These are phyloP conservation scores for Pyrenophora graminea DNA, from an alignment of 2,329 filamentous ascomycete species.

Conservation along the genomic window DNA sequence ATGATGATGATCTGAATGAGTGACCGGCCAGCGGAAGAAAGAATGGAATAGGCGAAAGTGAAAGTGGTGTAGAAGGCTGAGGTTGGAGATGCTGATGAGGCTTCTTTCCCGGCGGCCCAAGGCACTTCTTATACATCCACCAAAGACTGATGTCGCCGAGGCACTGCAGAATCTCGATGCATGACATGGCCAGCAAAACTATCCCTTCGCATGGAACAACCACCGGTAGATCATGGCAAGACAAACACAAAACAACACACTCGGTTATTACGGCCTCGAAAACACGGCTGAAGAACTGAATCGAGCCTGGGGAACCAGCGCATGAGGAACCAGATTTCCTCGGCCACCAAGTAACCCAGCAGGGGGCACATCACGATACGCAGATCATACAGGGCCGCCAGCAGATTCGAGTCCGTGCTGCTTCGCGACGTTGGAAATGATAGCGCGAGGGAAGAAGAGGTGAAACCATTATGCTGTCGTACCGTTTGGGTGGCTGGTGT, in stretches of 20 bases:
- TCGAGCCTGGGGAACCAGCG: conserved; percentile 3
- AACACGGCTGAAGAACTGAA: not conserved
- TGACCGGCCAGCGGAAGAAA: conserved; percentile 15
- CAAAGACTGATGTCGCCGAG: conserved; percentile 1
- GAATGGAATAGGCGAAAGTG: conserved; percentile 1
- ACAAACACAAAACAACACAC: conserved; percentile 9
- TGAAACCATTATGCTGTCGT: conserved; percentile 14
- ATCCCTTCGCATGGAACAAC: conserved; percentile 2
- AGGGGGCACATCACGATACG: conserved; percentile 15
- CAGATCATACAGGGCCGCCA: conserved; percentile 18
- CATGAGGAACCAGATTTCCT: conserved; percentile 8
- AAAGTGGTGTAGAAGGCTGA: conserved; percentile 3
- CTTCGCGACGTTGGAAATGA: conserved; percentile 3
- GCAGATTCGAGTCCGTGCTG: not conserved
- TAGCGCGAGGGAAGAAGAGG: not conserved
- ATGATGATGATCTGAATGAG: conserved; percentile 6
- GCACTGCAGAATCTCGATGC: conserved; percentile 5
- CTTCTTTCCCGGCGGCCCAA: not conserved
- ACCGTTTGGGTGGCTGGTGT: conserved; percentile 9
- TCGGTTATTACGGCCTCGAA: conserved; percentile 4
- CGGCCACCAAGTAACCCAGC: conserved; percentile 1
- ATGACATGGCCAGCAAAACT: not conserved
- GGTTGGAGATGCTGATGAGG: conserved; percentile 11
- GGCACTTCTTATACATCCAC: conserved; percentile 10
- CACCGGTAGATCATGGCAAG: conserved; percentile 8